Evolutionary conservation across 331 rosid species (phyloP), one percentile per base, ranked within the genome.

Genomic region (Erythrophleum ivorense): DNA sequence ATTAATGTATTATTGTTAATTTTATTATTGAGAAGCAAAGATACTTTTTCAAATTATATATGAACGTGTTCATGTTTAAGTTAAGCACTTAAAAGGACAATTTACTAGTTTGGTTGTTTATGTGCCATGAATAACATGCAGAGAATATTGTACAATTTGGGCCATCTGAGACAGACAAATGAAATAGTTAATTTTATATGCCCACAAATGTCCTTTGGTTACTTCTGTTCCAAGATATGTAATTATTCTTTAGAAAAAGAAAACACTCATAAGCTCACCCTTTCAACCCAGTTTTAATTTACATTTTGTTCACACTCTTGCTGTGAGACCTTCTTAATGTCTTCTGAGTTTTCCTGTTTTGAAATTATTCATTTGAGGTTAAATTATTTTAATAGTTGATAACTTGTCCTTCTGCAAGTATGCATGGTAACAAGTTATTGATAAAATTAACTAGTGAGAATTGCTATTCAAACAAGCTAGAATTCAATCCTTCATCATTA

Each of bases 81-180:
- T 49, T 64, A 83, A 79, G 67, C 79, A 68, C 67, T 84, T 66
- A 13, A 43, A 24, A 64, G 76, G 85, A 83, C 83, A 80, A 82
- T 77, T 50, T 62, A 75, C 79, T 71, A 18, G 81, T 84, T 86
- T 84, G 92, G 92, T 86, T 77, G 84, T 60, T 80, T 80, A 79
- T 83, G 68, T 69, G 78, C 77, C 84, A 76, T 83, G 83, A 92
- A 86, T 79, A 80, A 80, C 80, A 58, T 72, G 82, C 73, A 68
- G 80, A 48, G 80, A 84, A 81, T 84, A 88, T 84, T 81, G 90
- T 87, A 76, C 82, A 87, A 80, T 77, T 85, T 86, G 77, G 73
- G 84, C 77, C 86, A 78, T 73, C 86, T 75, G 48, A 71, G 38
- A 81, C 48, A 33, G 84, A 73, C 87, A 77, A 73, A 77, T 16